Evolutionary conservation across 2,329 filamentous ascomycete species (phyloP).

Genomic region (Anthostomella pinea): DNA sequence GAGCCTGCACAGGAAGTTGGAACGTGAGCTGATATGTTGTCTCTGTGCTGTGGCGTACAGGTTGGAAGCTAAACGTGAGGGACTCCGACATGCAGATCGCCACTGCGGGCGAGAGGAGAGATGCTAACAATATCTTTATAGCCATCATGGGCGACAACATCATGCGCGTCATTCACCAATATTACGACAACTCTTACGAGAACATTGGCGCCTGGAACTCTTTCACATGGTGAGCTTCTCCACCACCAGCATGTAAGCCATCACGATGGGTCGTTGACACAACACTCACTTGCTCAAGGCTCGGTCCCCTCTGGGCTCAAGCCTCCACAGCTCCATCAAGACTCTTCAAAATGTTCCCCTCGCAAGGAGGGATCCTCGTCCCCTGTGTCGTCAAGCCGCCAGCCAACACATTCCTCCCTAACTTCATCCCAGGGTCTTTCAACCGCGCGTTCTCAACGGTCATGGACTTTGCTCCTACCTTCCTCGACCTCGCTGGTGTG

Average conservation of each 20-base stretch:
- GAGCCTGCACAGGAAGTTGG: too few relatives aligned
- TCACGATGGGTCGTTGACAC: too few relatives aligned
- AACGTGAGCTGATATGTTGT: too few relatives aligned
- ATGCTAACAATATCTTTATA: too few relatives aligned
- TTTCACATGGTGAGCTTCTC: slow-evolving; percentile 54
- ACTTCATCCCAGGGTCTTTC: slow-evolving; percentile 28
- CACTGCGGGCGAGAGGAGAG: too few relatives aligned
- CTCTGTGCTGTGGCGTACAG: background rate
- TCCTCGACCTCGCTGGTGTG: slow-evolving; percentile 43
- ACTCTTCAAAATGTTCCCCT: slow-evolving; percentile 33
- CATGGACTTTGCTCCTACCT: slow-evolving; percentile 48
- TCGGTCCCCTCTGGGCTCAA: slow-evolving; percentile 39
- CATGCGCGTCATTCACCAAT: slow-evolving; percentile 13
- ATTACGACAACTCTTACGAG: slow-evolving; percentile 34
- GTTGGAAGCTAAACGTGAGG: slow-evolving; percentile 16
- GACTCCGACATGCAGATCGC: too few relatives aligned
- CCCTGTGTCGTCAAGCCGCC: slow-evolving; percentile 38
- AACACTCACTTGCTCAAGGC: background rate
- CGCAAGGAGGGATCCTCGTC: slow-evolving; percentile 50
- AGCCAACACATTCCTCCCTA: slow-evolving; percentile 4
- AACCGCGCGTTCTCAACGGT: slow-evolving; percentile 49
- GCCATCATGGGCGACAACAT: slow-evolving; percentile 11
- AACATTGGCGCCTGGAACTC: slow-evolving; percentile 50
- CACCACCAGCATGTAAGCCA: too few relatives aligned
- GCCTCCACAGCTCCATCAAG: slow-evolving; percentile 1